Conservation (phyloP, 345 rosid species). For the Carallia brachiata region DNA sequence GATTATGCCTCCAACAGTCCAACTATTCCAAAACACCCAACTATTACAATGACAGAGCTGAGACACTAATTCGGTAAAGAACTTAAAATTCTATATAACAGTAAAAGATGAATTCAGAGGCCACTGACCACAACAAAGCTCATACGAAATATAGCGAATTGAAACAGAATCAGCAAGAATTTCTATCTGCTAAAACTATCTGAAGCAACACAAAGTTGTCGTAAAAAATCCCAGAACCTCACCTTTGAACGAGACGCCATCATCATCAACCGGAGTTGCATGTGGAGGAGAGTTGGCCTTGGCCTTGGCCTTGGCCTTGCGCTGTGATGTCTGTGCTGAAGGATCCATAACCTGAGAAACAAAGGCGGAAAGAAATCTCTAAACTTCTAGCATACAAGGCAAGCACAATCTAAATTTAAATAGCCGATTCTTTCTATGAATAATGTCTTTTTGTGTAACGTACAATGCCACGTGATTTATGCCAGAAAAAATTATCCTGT, state of each 20-base stretch:
- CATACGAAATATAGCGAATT: neutral
- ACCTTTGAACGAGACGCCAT: constrained; percentile 46
- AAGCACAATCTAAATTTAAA: constrained; percentile 9
- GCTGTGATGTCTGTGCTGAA: constrained; percentile 37
- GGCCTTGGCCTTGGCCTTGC: constrained; percentile 16
- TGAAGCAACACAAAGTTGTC: neutral
- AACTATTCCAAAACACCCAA: neutral
- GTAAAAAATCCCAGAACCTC: constrained; percentile 8
- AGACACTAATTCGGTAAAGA: neutral
- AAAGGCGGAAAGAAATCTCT: constrained; percentile 19
- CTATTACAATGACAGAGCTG: neutral
- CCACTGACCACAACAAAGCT: neutral
- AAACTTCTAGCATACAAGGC: constrained; percentile 9
- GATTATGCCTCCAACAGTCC: neutral
- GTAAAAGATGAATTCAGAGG: no score
- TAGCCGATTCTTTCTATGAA: neutral
- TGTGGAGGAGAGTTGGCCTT: constrained; percentile 35
- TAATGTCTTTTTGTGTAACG: neutral
- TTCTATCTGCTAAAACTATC: neutral
- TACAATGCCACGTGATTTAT: neutral
- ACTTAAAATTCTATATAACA: no score
- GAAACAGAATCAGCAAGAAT: neutral
- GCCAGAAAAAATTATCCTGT: neutral
- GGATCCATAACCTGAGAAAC: constrained; percentile 49
- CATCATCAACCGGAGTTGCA: constrained; percentile 24